Percentiles rank a stretch among this genome's conserved stretches.
Conservation (phyloP, 2,329 filamentous ascomycete genomes). For the Juglanconis sp. region DNA sequence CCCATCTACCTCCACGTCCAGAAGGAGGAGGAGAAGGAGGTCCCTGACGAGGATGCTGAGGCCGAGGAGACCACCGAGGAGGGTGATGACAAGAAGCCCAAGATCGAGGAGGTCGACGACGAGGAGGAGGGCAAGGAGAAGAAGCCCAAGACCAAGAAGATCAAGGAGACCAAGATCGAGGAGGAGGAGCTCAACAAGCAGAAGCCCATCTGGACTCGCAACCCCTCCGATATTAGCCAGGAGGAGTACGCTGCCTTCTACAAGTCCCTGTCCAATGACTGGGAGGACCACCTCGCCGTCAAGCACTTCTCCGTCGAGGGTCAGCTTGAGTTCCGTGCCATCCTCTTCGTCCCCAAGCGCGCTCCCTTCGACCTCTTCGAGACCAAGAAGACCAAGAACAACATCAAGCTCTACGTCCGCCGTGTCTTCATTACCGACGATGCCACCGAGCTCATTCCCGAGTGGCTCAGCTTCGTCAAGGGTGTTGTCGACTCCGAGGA, state of each 20-base stretch:
- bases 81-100: slow-evolving; percentile 89
- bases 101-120: slow-evolving; percentile 88
- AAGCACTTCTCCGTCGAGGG: slow-evolving; percentile 99
- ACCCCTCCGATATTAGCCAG: slow-evolving; percentile 73
- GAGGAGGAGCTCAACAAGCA: slow-evolving; percentile 97
- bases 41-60: slow-evolving; percentile 89
- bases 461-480: slow-evolving; percentile 99
- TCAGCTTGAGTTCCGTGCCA: slow-evolving; percentile 99
- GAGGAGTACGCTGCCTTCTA: slow-evolving; percentile 99
- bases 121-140: slow-evolving; percentile 82
- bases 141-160: slow-evolving; percentile 97
- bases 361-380: slow-evolving; percentile 99
- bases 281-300: slow-evolving; percentile 98
- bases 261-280: slow-evolving; percentile 99
- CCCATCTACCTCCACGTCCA: slow-evolving; percentile 99
- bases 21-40: slow-evolving; percentile 99
- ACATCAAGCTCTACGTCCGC: slow-evolving; percentile 99
- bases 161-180: slow-evolving; percentile 98
- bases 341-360: slow-evolving; percentile 99
- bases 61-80: slow-evolving; percentile 59
- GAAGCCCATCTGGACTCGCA: slow-evolving; percentile 87
- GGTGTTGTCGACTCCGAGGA: slow-evolving; percentile 99
- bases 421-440: slow-evolving; percentile 99
- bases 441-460: slow-evolving; percentile 96
- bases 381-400: slow-evolving; percentile 99